Evolutionary conservation across 2,329 filamentous ascomycete genomes (phyloP).

Genomic region (Curvularia sp.): DNA sequence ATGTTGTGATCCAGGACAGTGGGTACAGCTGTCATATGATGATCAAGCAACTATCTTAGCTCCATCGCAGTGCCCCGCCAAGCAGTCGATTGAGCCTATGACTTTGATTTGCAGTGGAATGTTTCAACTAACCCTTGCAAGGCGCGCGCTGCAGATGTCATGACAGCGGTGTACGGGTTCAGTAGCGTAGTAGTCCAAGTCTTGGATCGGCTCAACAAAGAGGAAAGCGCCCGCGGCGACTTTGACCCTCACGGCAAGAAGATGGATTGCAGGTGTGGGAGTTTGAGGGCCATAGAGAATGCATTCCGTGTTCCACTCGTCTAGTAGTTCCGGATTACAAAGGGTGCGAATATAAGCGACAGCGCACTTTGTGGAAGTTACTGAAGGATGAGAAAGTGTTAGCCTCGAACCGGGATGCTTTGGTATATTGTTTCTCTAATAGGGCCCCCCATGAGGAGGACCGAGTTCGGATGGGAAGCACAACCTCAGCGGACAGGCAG

Average conservation of each 20-base stretch:
- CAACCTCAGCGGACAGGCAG: slow-evolving; percentile 15
- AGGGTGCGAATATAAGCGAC: slow-evolving; percentile 11
- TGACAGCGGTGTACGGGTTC: slow-evolving; percentile 19
- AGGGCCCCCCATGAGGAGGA: slow-evolving; percentile 9
- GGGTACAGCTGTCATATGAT: slow-evolving; percentile 47
- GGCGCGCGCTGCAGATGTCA: slow-evolving; percentile 15
- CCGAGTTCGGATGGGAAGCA: slow-evolving; percentile 17
- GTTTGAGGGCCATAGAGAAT: not conserved
- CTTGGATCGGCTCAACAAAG: slow-evolving; percentile 4
- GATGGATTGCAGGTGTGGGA: not conserved
- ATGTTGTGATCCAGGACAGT: slow-evolving; percentile 34
- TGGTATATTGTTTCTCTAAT: slow-evolving; percentile 13
- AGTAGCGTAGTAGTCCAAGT: slow-evolving; percentile 8
- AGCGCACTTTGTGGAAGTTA: slow-evolving; percentile 3
- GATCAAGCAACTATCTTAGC: slow-evolving; percentile 38
- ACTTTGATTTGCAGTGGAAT: slow-evolving; percentile 27
- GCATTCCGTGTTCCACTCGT: not conserved
- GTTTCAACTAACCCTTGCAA: slow-evolving; percentile 19
- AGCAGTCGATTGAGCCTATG: slow-evolving; percentile 28
- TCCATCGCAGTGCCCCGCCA: slow-evolving; percentile 33
- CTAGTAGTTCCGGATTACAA: slow-evolving; percentile 6
- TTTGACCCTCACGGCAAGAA: not conserved
- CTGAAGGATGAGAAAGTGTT: slow-evolving; percentile 7
- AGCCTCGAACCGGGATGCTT: not conserved
- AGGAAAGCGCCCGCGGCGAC: not conserved